A percentile compares a stretch with the other conserved stretches of the same genome.
Conservation (phyloP, 768 basidiomycete genomes). For the Boletus tylopilopsis region DNA sequence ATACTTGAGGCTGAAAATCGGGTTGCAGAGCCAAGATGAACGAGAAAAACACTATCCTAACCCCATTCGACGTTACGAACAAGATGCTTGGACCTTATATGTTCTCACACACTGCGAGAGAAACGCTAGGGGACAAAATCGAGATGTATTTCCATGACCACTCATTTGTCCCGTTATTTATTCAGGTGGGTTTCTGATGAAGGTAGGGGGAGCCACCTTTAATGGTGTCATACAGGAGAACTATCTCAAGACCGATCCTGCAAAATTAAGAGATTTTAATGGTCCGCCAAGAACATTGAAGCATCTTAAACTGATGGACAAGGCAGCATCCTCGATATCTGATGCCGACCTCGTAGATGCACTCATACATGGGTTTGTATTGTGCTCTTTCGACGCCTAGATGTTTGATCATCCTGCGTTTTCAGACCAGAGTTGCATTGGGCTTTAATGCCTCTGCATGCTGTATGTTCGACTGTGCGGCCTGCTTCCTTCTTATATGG, state of each 20-base stretch:
- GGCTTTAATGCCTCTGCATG: constrained; percentile 92
- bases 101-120: constrained; percentile 77
- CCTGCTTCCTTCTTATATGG: constrained; percentile 88
- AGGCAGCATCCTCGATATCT: constrained; percentile 89
- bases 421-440: constrained; percentile 90
- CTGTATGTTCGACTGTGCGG: constrained; percentile 82
- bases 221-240: constrained; percentile 68
- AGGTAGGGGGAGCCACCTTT: neutral
- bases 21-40: constrained; percentile 77
- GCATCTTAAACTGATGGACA: constrained; percentile 76
- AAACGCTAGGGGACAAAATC: constrained; percentile 87
- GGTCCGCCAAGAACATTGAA: constrained; percentile 68
- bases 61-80: constrained; percentile 88
- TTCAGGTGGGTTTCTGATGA: constrained; percentile 56
- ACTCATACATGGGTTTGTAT: constrained; percentile 81
- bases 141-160: constrained; percentile 97
- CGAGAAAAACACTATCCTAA: constrained; percentile 88
- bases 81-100: constrained; percentile 89
- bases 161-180: constrained; percentile 90
- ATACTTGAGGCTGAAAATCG: neutral
- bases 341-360: constrained; percentile 93
- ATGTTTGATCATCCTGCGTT: neutral
- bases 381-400: neutral
- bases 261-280: constrained; percentile 49
- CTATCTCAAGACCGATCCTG: constrained; percentile 82